Base-by-base conservation (phyloP, 1,284 basidiomycete genomes). In the Laetiporus sulphureus region DNA sequence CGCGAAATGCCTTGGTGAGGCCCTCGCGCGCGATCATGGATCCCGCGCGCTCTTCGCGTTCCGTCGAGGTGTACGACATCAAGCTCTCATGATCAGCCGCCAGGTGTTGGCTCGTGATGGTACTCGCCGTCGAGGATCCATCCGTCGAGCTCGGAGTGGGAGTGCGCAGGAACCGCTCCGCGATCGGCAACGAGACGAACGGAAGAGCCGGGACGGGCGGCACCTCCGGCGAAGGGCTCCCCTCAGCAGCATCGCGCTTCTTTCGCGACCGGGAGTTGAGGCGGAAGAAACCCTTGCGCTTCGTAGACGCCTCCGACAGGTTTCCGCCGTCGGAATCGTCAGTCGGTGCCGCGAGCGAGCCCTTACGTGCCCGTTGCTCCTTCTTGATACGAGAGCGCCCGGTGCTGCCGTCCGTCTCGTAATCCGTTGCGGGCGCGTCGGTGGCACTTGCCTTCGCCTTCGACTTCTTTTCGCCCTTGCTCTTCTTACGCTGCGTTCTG, bases 121-220 rank as follows among this genome's bases (percentile, higher is more conserved):
- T 56, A 4, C 35, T 43, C n/a, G 52, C 53, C 10, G 55, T 44
- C n/a, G 52, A 49, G 34, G 33, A 22, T 5, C 42, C 48, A 3
- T 48, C 32, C 32, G 37, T 24, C 24, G 42, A 34, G 20, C 32
- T 30, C 19, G 57, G 50, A 6, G 49, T 51, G 6, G 44, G 47
- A 24, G 52, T 50, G 12, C 58, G 73, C 5, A 68, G 68, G 52
- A 73, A 79, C 44, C 60, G 59, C n/a, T 66, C 71, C 3, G 74
- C 73, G 44, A 77, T 77, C 16, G 75, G 76, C 10, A 74, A 63
- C 3, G 60, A 51, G 8, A 70, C 52, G 1, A 57, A 42, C 40
- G 60, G 55, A 24, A 62, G 49, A 1, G 56, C 51, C 2, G 66
- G 62, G 15, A 64, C 51, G 15, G 66, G 61, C 2, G 69, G 66